These are phyloP conservation scores for Leishmania braziliensis DNA, from an alignment of 208 protist species.

Conservation along the genomic window DNA sequence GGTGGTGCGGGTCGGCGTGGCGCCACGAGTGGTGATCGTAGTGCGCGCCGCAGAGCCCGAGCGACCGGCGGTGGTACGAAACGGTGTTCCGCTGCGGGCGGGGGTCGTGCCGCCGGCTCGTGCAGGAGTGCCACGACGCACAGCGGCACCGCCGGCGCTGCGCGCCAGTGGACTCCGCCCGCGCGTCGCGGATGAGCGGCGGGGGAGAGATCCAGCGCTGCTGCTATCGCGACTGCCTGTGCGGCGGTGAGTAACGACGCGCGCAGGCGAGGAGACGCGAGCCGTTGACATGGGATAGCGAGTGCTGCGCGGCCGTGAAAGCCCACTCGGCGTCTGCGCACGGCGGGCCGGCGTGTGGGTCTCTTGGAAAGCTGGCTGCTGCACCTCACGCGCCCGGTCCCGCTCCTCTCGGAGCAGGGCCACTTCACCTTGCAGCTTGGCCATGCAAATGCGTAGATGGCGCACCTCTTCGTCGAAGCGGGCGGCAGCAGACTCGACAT, in stretches of 20 bases:
- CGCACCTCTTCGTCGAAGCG: constrained; percentile 82
- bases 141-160: constrained; percentile 70
- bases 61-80: constrained; percentile 26
- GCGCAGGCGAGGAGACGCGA: constrained; percentile 41
- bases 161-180: constrained; percentile 77
- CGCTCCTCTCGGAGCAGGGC: constrained; percentile 60
- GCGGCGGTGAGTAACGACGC: constrained; percentile 35
- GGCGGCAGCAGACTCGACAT: constrained; percentile 64
- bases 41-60: constrained; percentile 31
- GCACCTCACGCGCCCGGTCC: constrained; percentile 41
- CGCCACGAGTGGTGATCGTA: constrained; percentile 22
- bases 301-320: constrained; percentile 45
- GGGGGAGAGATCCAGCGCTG: constrained; percentile 41
- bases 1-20: constrained; percentile 31
- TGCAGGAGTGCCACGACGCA: constrained; percentile 81
- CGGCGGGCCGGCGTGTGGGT: constrained; percentile 57
- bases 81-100: constrained; percentile 42
- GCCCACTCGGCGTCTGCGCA: constrained; percentile 62
- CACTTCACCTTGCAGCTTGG: constrained; percentile 70
- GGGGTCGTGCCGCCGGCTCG: constrained; percentile 66
- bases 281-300: constrained; percentile 46
- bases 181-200: constrained; percentile 41
- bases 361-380: constrained; percentile 21
- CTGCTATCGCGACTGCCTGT: constrained; percentile 53
- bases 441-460: constrained; percentile 73